Evolutionary conservation across 2,329 filamentous ascomycete species (phyloP).

Genomic region (Aureobasidium vineae): DNA sequence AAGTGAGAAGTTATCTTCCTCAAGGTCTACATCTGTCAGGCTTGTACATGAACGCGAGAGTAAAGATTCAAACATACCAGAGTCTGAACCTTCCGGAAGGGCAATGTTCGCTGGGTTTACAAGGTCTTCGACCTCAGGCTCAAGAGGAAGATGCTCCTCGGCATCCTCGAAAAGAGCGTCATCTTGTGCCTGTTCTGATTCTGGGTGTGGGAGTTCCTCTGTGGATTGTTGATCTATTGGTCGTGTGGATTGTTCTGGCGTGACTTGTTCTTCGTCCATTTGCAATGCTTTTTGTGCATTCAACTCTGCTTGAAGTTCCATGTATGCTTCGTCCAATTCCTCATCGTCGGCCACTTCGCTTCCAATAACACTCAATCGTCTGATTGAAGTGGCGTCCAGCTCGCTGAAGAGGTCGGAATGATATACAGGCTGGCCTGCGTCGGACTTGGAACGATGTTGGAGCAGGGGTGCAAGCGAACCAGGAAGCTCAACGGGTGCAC

Average conservation of each 20-base stretch:
- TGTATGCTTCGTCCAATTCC: conserved; percentile 1
- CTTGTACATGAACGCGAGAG: too few relatives aligned
- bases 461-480: conserved; percentile 3
- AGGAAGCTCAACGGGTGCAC: conserved; percentile 16
- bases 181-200: neutral
- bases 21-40: neutral
- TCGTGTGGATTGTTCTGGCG: neutral
- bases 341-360: neutral
- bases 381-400: conserved; percentile 20
- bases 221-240: neutral
- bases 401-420: conserved; percentile 20
- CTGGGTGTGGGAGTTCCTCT: neutral
- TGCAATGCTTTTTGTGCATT: neutral
- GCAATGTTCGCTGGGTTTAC: conserved; percentile 4
- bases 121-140: neutral
- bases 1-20: neutral
- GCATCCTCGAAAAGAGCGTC: neutral
- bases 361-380: conserved; percentile 15
- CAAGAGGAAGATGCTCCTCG: neutral
- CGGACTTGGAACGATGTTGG: conserved; percentile 18
- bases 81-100: conserved; percentile 1
- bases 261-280: neutral
- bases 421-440: neutral
- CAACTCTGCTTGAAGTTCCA: conserved; percentile 1
- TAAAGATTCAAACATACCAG: conserved; percentile 9